These are phyloP conservation scores for Conticribra guillardii DNA, from an alignment of 108 stramenopile genomes.

Conservation along the genomic window DNA sequence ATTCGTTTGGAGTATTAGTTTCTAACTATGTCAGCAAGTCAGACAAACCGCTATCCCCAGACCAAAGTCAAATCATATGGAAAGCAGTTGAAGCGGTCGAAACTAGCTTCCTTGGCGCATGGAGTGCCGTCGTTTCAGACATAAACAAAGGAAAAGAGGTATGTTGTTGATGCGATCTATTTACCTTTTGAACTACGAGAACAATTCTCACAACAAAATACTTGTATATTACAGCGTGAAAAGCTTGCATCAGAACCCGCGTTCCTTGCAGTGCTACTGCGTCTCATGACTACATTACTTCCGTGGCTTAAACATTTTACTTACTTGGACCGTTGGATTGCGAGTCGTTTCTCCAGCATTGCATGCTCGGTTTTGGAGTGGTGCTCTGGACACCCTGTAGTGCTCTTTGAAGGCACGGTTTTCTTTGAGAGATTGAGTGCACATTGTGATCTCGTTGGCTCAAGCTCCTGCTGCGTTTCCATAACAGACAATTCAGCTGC, in stretches of 20 bases:
- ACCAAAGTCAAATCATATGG: slow-evolving; percentile 64
- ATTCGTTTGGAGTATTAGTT: slow-evolving; percentile 75
- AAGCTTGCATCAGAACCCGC: slow-evolving; percentile 64
- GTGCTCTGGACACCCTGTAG: slow-evolving; percentile 57
- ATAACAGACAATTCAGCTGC: slow-evolving; percentile 58
- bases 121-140: slow-evolving; percentile 71
- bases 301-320: slow-evolving; percentile 58
- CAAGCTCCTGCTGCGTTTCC: slow-evolving; percentile 42
- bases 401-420: slow-evolving; percentile 68
- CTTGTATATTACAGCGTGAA: slow-evolving; percentile 32
- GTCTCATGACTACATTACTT: slow-evolving; percentile 80
- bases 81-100: slow-evolving; percentile 79
- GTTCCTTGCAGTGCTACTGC: slow-evolving; percentile 67
- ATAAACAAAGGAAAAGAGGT: slow-evolving; percentile 60
- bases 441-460: slow-evolving; percentile 37
- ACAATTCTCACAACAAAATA: neutral
- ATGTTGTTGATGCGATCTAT: neutral
- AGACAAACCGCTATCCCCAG: slow-evolving; percentile 31
- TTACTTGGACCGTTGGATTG: slow-evolving; percentile 52
- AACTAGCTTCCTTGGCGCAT: slow-evolving; percentile 71
- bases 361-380: slow-evolving; percentile 60
- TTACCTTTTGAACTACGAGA: neutral
- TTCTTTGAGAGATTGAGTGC: slow-evolving; percentile 76
- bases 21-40: slow-evolving; percentile 58
- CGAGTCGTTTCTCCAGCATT: slow-evolving; percentile 69